Evolutionary conservation across 2,329 filamentous ascomycete species (phyloP).

Genomic region (Verticillium albo-atrum): DNA sequence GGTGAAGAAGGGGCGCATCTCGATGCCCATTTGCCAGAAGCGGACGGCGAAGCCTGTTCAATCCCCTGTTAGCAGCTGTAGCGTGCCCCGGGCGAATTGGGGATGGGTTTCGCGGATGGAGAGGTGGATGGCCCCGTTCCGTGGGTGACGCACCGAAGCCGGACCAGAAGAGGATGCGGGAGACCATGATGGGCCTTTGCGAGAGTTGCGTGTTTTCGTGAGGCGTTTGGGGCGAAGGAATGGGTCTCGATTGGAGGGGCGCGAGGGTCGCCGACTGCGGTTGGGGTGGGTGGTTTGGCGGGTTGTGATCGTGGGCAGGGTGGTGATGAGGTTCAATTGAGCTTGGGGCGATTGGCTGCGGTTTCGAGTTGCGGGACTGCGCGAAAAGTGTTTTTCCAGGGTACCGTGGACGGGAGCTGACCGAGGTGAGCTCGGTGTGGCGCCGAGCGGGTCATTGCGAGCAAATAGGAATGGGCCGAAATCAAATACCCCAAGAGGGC

Average conservation of each 20-base stretch:
- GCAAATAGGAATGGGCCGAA: not conserved
- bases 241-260: not conserved
- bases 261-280: not conserved
- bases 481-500: not conserved
- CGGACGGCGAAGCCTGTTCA: slow-evolving; percentile 77
- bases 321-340: not conserved
- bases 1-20: slow-evolving; percentile 94
- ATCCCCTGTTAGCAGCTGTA: not conserved
- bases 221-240: not conserved
- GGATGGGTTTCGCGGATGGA: slow-evolving; percentile 1
- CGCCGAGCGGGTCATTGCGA: not conserved
- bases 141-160: slow-evolving; percentile 72
- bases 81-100: not conserved
- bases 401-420: not conserved
- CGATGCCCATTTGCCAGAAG: slow-evolving; percentile 95
- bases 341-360: not conserved
- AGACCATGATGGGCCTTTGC: slow-evolving; percentile 44
- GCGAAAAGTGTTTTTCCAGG: slow-evolving; percentile 2
- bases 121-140: not conserved
- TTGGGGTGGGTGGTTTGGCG: not conserved
- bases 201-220: not conserved
- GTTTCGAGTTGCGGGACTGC: not conserved
- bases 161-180: slow-evolving; percentile 74
- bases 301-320: not conserved
- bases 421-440: not conserved